phyloP scores from a whole-genome alignment of 805 yeast genomes.

The Monosporozyma servazzii region DNA sequence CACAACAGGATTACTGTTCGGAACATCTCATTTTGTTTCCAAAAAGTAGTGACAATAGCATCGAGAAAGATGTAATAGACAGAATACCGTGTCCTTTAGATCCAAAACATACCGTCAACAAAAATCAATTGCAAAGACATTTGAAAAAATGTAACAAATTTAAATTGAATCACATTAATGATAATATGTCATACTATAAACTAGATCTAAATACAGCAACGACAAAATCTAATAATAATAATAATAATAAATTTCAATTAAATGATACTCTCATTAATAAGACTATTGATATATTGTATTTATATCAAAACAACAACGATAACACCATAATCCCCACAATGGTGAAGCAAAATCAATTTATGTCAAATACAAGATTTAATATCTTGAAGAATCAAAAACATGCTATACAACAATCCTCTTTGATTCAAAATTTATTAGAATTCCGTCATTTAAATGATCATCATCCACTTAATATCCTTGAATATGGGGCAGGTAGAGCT shows the following conservation, averaged over 20 bases:
- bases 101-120: conserved; percentile 66
- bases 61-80: not conserved
- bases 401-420: conserved; percentile 71
- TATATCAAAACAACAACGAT: not conserved
- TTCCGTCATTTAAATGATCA: conserved; percentile 5
- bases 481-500: conserved; percentile 89
- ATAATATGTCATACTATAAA: conserved; percentile 46
- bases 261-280: not conserved
- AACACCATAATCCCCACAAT: not conserved
- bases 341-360: conserved; percentile 6
- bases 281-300: not conserved
- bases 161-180: conserved; percentile 25
- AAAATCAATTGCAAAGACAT: conserved; percentile 45
- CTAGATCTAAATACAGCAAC: conserved; percentile 29
- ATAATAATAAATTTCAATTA: not conserved
- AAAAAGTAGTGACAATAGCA: too few species aligned
- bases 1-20: conserved; percentile 43
- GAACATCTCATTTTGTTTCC: conserved; percentile 43
- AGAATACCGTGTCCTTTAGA: conserved; percentile 67
- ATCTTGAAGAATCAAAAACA: conserved; percentile 56
- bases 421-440: conserved; percentile 56
- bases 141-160: conserved; percentile 50
- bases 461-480: conserved; percentile 23
- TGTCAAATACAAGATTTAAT: conserved; percentile 35
- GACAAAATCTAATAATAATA: not conserved